phyloP scores from a whole-genome alignment of 345 rosid species.

The Psidium guajava region DNA sequence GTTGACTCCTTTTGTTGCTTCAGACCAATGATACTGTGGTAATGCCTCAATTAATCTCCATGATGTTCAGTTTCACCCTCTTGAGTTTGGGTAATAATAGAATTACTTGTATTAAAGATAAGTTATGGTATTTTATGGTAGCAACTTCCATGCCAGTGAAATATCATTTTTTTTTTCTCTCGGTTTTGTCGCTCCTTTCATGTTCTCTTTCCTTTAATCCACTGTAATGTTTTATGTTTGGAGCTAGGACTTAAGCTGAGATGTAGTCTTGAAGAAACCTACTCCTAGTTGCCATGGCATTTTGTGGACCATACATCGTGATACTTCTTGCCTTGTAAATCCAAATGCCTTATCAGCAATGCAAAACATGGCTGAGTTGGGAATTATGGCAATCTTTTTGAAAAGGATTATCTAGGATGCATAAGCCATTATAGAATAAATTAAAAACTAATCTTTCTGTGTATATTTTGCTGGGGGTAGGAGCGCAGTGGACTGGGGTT shows the following conservation, averaged over 20 bases:
- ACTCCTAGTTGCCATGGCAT: neutral
- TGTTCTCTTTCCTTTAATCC: neutral
- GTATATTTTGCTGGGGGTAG: constrained; percentile 21
- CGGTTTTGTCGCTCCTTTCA: neutral
- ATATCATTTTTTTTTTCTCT: neutral
- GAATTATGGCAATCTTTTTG: neutral
- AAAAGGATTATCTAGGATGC: neutral
- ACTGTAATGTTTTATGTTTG: neutral
- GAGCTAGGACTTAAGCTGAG: neutral
- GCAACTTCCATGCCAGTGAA: neutral
- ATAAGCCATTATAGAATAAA: neutral
- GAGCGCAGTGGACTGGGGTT: constrained; percentile 98
- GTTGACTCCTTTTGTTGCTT: neutral
- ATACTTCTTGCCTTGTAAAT: neutral
- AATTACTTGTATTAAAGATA: neutral
- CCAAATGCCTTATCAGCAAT: neutral
- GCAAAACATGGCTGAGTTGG: neutral
- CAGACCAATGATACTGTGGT: neutral
- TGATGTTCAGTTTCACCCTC: neutral
- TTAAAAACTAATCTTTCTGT: neutral
- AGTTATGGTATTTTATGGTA: neutral
- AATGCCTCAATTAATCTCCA: neutral
- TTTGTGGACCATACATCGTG: neutral
- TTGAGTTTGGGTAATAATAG: neutral
- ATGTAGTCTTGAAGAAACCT: neutral